A percentile compares a stretch with the other conserved stretches of the same genome.
phyloP scores from a whole-genome alignment of 1,284 basidiomycete genomes.

The Sphaerobolus stellatus region DNA sequence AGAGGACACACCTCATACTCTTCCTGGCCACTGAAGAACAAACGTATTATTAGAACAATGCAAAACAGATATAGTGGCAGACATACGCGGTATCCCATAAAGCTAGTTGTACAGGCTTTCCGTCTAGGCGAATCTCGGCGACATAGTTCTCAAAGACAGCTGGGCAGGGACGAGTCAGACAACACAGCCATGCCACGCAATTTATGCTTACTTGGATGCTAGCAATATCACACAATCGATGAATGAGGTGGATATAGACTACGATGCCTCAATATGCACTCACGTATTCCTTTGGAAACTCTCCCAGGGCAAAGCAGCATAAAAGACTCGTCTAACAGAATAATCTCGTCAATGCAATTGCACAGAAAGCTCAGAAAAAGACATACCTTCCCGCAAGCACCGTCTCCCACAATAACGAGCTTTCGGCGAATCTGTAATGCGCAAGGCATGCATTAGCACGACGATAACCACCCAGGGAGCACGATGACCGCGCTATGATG shows the following conservation, averaged over 20 bases:
- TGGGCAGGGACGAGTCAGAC: slow-evolving; percentile 32
- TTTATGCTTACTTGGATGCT: slow-evolving; percentile 57
- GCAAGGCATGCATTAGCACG: not conserved
- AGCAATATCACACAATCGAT: slow-evolving; percentile 13
- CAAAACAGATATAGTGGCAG: slow-evolving; percentile 4
- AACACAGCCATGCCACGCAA: slow-evolving; percentile 13
- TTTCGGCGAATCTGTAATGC: slow-evolving; percentile 73
- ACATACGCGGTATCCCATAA: slow-evolving; percentile 97
- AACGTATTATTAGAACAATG: not conserved
- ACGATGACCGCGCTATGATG: not conserved
- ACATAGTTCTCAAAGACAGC: slow-evolving; percentile 99
- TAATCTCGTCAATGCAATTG: not conserved
- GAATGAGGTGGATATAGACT: slow-evolving; percentile 3
- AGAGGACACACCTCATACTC: slow-evolving; percentile 76
- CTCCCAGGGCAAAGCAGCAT: slow-evolving; percentile 90
- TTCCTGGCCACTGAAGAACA: slow-evolving; percentile 73
- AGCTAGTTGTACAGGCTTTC: slow-evolving; percentile 93
- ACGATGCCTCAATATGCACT: slow-evolving; percentile 30
- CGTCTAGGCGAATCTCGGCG: slow-evolving; percentile 94
- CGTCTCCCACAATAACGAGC: slow-evolving; percentile 93
- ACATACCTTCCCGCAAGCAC: slow-evolving; percentile 49
- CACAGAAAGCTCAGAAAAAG: slow-evolving; percentile 21
- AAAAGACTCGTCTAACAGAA: slow-evolving; percentile 66
- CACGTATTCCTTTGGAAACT: slow-evolving; percentile 97
- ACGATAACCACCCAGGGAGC: not conserved